Conservation (phyloP, 139 green algal genomes). For the Spirogloea muscicola region DNA sequence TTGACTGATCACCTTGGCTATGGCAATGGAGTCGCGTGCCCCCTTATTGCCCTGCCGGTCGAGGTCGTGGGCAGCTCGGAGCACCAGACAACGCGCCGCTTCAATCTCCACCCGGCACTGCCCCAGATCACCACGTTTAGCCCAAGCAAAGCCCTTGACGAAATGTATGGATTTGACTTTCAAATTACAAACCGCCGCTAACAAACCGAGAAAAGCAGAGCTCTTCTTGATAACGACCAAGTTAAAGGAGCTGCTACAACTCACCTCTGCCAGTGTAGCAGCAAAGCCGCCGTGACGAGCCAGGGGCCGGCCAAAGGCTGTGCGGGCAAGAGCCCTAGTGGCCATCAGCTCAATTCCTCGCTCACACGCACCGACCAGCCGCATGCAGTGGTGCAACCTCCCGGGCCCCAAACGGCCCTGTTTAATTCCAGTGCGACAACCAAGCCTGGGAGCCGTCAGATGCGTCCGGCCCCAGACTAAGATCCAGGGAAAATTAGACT, state of each 20-base stretch:
- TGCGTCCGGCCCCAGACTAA: too few species aligned
- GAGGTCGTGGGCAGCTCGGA: conserved; percentile 71
- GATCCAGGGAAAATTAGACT: too few species aligned
- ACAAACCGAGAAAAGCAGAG: too few species aligned
- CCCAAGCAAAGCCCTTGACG: too few species aligned
- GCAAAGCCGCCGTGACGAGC: conserved; percentile 58
- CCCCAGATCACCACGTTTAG: too few species aligned
- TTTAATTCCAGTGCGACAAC: too few species aligned
- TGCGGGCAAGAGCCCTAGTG: conserved; percentile 51
- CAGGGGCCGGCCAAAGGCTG: conserved; percentile 66
- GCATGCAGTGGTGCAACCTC: conserved; percentile 99
- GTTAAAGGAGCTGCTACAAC: too few species aligned
- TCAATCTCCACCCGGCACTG: conserved; percentile 44
- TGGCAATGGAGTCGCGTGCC: conserved; percentile 74
- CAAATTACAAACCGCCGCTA: too few species aligned
- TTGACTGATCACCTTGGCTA: conserved; percentile 89
- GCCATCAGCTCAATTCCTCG: conserved; percentile 68
- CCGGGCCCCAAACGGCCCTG: conserved; percentile 85
- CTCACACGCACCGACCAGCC: conserved; percentile 80
- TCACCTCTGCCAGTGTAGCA: too few species aligned
- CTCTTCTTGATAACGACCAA: too few species aligned
- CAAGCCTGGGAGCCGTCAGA: conserved; percentile 27
- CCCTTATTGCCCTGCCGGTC: conserved; percentile 78
- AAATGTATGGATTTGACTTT: too few species aligned
- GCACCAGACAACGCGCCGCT: conserved; percentile 63